Base-by-base conservation (phyloP, 2,329 filamentous ascomycete genomes). In the Lecanicillium sp. region DNA sequence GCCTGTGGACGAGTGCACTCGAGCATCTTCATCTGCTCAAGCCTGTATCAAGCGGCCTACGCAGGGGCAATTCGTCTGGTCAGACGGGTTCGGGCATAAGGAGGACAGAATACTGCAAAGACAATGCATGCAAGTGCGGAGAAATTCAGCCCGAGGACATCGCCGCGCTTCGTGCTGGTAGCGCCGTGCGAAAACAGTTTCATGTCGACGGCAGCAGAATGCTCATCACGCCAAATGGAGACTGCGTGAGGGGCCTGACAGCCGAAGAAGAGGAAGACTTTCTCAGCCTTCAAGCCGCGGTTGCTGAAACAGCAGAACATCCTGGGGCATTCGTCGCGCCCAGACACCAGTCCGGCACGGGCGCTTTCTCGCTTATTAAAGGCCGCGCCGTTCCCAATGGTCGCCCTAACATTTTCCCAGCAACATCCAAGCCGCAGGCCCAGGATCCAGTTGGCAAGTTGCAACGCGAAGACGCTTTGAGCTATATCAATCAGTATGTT, bases 221-320 rank as follows among this genome's bases (percentile, higher is more conserved):
- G 45, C 71, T 89, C 48, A 75, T 89, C 37, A 88, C 84, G 0
- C 82, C 84, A 0, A 79, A 83, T 44, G 84, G 85, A 9, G 80
- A 85, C 45, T 85, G 83, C 53, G 68, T 90, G n/a, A 78, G 81
- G 46, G 81, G 83, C 42, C 61, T 92, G 38, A 78, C 71, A 2
- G 62, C 71, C 4, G 75, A 81, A 30, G 79, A 89, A 45, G 84
- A 89, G 52, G 68, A 80, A 25, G 71, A 73, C 4, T 89, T 83
- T 47, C 64, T 90, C 9, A 68, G 76, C 36, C 69, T 90, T 5
- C 85, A 90, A 56, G 64, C 69, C 34, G 62, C 63, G 6, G 62
- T 85, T 32, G 69, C 71, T 3, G 53, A 57, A 8, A 62, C 64
- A 28, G 67, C 70, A 12, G 61, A 66, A 33, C 68, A 67, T 37